phyloP scores from a whole-genome alignment of 495 filamentous ascomycete genomes.

The Daldinia vernicosa region DNA sequence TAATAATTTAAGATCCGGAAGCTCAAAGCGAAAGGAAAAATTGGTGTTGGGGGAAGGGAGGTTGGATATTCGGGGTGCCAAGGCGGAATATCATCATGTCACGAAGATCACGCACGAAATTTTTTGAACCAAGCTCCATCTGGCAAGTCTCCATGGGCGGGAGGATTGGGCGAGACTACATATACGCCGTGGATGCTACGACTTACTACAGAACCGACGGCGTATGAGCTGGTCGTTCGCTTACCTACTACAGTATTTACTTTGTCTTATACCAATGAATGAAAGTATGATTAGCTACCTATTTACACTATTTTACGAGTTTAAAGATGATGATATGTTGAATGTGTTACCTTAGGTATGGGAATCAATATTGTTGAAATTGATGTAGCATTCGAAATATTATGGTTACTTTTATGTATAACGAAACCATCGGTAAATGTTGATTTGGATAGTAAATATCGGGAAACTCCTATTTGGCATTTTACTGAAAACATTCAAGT shows the following conservation, averaged over 20 bases:
- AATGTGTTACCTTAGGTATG: too few species aligned
- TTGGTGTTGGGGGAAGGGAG: neutral
- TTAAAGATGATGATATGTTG: too few species aligned
- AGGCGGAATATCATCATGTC: neutral
- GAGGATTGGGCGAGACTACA: neutral
- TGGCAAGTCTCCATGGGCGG: slow-evolving; percentile 1
- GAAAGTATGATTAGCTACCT: neutral
- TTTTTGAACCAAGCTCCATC: neutral
- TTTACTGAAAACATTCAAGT: too few species aligned
- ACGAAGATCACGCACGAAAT: slow-evolving; percentile 5
- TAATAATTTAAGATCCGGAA: slow-evolving; percentile 2
- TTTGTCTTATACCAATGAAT: slow-evolving; percentile 32
- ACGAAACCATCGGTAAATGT: too few species aligned
- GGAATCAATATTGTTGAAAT: too few species aligned
- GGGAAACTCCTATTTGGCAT: too few species aligned
- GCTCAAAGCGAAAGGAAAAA: slow-evolving; percentile 9
- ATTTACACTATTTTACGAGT: neutral
- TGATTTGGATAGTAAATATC: too few species aligned
- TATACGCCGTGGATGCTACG: neutral
- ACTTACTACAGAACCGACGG: neutral
- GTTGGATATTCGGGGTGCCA: neutral
- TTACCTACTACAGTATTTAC: slow-evolving; percentile 5
- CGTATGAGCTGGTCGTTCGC: neutral
- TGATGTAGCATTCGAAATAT: too few species aligned
- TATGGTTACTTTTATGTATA: too few species aligned